Evolutionary conservation across 768 basidiomycete species (phyloP), one percentile per base, ranked within the genome.

Genomic region (Pleurotus salmoneostramineus): DNA sequence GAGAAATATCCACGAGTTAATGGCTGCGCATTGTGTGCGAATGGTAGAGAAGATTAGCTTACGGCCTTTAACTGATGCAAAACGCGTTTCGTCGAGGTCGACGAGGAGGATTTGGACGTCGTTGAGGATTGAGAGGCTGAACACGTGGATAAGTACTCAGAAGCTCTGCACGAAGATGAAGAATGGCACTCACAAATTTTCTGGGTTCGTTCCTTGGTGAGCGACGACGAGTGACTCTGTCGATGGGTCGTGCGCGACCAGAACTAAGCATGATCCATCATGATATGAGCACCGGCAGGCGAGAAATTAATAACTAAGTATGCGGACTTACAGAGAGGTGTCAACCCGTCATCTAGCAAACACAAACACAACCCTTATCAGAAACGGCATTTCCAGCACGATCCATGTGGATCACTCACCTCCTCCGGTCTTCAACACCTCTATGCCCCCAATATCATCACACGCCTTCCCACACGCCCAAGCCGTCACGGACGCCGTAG

Each of bases 131-230:
- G 76, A 75, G 3, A 73, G 61, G 14, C 73, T 71, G 36, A 15
- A 27, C 14, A 27, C 21, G 42, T n/a, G 27, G 43, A 32, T 32
- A 5, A 32, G 17, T 34, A 35, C 17, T 27, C 21, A 14, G 31
- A 21, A 46, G 34, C 35, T 40, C n/a, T 34, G 33, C 31, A 4
- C 10, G 34, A 21, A 35, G 27, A 3, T 6, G 15, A 21, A 47
- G 15, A 42, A 17, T 21, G 31, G 15, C 32, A 66, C 63, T 27
- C 34, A 73, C 74, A 72, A 52, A 50, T 69, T 71, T 1, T 60
- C 43, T 11, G 69, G 60, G 43, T 76, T 64, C 8, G 77, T 77
- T 14, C 76, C 77, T 54, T 77, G 67, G 56, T 79, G 77, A 15
- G 75, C 74, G 11, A 79, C 73, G 34, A 77, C 71, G 56, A 78